Evolutionary conservation across 2,329 filamentous ascomycete genomes (phyloP).

Genomic region (Coleophoma eucalyptorum): DNA sequence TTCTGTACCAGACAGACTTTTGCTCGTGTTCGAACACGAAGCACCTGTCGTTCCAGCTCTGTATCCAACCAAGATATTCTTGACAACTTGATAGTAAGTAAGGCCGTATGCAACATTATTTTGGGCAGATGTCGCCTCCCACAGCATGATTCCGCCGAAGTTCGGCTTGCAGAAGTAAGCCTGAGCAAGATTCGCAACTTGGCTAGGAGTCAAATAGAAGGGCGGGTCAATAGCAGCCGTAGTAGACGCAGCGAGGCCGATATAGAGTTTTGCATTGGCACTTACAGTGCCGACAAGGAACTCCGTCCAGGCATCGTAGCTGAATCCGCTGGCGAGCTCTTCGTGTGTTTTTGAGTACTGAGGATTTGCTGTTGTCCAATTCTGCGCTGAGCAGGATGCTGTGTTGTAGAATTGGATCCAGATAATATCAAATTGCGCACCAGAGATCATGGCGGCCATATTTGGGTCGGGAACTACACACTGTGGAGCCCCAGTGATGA

Average conservation of each 20-base stretch:
- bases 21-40: not conserved
- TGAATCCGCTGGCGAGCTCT: conserved; percentile 2
- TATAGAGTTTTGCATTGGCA: conserved; percentile 9
- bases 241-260: conserved; percentile 7
- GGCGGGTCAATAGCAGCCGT: not conserved
- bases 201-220: conserved; percentile 1
- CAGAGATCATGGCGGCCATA: conserved; percentile 11
- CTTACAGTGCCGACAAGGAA: conserved; percentile 3
- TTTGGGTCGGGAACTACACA: conserved; percentile 11
- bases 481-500: conserved; percentile 11
- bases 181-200: not conserved
- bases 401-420: conserved; percentile 15
- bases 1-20: not conserved
- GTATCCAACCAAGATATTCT: not conserved
- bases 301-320: conserved; percentile 4
- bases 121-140: conserved; percentile 5
- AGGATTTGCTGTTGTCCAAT: conserved; percentile 8
- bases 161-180: conserved; percentile 5
- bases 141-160: conserved; percentile 10
- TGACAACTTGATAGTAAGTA: conserved; percentile 2
- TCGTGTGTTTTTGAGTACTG: conserved; percentile 2
- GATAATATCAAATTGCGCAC: conserved; percentile 9
- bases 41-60: no score
- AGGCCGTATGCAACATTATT: conserved; percentile 2
- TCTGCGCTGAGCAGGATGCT: conserved; percentile 6